phyloP scores from a whole-genome alignment of 495 filamentous ascomycete species.

The Daldinia concentrica region DNA sequence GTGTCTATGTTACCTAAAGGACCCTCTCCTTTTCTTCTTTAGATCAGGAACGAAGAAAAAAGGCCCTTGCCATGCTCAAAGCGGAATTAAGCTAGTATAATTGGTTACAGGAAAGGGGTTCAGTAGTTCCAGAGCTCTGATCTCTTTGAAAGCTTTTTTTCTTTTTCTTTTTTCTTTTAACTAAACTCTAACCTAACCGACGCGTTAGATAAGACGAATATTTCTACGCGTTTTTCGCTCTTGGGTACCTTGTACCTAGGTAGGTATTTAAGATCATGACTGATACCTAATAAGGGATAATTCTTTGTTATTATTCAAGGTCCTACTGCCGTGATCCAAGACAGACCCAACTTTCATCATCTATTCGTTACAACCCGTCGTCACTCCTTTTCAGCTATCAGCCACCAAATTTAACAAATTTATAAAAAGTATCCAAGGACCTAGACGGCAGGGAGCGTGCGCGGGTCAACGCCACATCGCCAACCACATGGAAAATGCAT shows the following conservation, averaged over 20 bases:
- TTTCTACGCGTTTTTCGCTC: neutral
- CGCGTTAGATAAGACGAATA: neutral
- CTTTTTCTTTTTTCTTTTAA: neutral
- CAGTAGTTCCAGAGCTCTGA: conserved; percentile 9
- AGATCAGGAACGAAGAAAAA: conserved; percentile 38
- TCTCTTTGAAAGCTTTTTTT: neutral
- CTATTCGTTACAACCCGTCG: neutral
- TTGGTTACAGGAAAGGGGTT: conserved; percentile 33
- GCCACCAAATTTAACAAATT: neutral
- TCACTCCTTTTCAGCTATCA: neutral
- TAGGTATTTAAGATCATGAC: neutral
- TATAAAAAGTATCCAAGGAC: neutral
- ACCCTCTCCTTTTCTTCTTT: conserved; percentile 27
- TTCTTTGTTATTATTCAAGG: too few species aligned
- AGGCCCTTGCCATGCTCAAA: conserved; percentile 30
- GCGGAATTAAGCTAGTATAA: conserved; percentile 22
- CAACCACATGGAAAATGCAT: neutral
- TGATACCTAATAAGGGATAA: neutral
- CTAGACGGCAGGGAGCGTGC: neutral
- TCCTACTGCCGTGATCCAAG: neutral
- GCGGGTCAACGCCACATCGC: neutral
- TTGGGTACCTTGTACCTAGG: neutral
- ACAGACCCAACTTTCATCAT: neutral
- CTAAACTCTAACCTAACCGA: neutral
- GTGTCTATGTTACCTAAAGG: conserved; percentile 7